phyloP scores from a whole-genome alignment of 345 rosid genomes.

The Erysimum cheiranthoides region DNA sequence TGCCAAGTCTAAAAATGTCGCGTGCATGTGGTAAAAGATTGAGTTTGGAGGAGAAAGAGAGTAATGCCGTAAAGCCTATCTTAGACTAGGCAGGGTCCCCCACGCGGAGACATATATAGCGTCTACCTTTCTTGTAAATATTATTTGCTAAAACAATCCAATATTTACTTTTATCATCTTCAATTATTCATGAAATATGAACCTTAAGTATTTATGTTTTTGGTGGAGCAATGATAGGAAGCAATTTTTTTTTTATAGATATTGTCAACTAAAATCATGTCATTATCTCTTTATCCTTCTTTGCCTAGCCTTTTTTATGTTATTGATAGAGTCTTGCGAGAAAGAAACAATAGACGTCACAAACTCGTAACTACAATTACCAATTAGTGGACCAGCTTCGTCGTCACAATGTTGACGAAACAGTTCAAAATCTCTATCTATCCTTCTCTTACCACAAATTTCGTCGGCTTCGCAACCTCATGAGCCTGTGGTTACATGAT shows the following conservation, averaged over 20 bases:
- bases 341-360: no score
- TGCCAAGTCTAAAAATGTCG: constrained; percentile 26
- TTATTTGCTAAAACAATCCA: neutral
- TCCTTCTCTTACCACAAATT: no score
- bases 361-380: no score
- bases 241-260: no score
- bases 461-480: no score
- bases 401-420: no score
- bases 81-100: constrained; percentile 39
- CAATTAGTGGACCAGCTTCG: no score
- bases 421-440: no score
- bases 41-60: constrained; percentile 30
- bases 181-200: neutral
- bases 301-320: no score
- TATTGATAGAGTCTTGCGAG: no score
- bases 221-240: no score
- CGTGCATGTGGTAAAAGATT: constrained; percentile 40
- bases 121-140: neutral
- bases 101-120: constrained; percentile 15
- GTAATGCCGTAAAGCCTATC: constrained; percentile 34
- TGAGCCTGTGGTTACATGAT: no score
- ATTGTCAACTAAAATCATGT: neutral
- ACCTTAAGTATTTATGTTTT: neutral
- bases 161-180: neutral
- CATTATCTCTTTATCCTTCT: neutral